These are phyloP conservation scores for Trichophaea hybrida DNA, from an alignment of 2,329 filamentous ascomycete species.

Conservation along the genomic window DNA sequence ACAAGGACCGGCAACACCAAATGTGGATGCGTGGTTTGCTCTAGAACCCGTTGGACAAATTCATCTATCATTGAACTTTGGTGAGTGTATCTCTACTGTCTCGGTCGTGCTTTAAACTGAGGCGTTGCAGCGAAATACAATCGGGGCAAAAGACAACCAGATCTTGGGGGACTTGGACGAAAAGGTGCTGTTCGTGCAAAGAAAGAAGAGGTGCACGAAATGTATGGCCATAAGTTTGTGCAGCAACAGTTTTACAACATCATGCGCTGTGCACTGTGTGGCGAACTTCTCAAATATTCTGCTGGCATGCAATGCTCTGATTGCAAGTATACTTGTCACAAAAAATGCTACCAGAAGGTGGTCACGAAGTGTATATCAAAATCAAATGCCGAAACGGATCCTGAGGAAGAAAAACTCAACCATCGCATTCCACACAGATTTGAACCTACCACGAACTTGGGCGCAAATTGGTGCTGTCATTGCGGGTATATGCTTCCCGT, in stretches of 20 bases:
- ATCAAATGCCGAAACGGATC: conserved; percentile 94
- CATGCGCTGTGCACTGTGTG: conserved; percentile 96
- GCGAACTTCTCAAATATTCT: conserved; percentile 96
- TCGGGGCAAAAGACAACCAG: conserved; percentile 66
- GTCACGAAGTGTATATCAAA: conserved; percentile 99
- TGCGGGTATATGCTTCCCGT: conserved; percentile 92
- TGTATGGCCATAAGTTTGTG: conserved; percentile 98
- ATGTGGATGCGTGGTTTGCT: conserved; percentile 85
- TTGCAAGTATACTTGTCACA: conserved; percentile 98
- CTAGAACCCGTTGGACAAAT: conserved; percentile 88
- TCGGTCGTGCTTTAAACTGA: conserved; percentile 23
- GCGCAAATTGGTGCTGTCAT: conserved; percentile 98
- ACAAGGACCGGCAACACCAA: conserved; percentile 3
- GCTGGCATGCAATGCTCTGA: conserved; percentile 98
- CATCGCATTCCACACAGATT: conserved; percentile 97
- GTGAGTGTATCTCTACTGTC: conserved; percentile 31
- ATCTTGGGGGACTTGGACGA: conserved; percentile 80
- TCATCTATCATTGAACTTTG: conserved; percentile 77
- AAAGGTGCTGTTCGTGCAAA: conserved; percentile 94
- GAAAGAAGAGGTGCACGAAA: conserved; percentile 96
- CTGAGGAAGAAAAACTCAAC: conserved; percentile 99
- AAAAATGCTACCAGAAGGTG: conserved; percentile 89
- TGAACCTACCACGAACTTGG: conserved; percentile 91
- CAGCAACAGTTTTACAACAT: conserved; percentile 99
- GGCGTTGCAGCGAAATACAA: conserved; percentile 55